Base-by-base conservation (phyloP, 257 asterid species). In the Capsicum baccatum region DNA sequence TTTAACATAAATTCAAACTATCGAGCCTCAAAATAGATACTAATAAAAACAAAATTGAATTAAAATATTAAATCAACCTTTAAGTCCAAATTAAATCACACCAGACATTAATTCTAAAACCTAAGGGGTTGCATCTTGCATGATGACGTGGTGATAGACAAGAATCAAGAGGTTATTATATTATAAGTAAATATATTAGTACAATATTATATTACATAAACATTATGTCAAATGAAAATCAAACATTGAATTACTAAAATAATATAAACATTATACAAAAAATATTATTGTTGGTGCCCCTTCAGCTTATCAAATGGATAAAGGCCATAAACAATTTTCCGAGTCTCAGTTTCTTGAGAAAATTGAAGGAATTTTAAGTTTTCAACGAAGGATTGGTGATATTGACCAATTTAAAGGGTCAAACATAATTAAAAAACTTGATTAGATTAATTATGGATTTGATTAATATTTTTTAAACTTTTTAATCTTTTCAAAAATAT, bases 261-360 rank as follows among this genome's bases (percentile, higher is more conserved):
- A 68, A 48, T 76, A 19, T 7, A 0, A 7, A 52, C 26, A 76
- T 48, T 3, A 76, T 76, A 76, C 4, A 3, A 11, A 66, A 13
- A 6, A 74, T 52, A 52, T 21, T 52, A 52, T 26, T 21, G 2
- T 76, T 76, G 8, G 15, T 76, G 62, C 81, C 81, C 17, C 14
- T 76, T 76, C 63, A 76, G 63, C 81, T 21, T 76, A 52, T 76
- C 81, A 76, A 76, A 76, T 76, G 81, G 81, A 76, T 76, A 52
- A 52, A 76, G 63, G 63, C 7, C 81, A 13, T 76, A 50, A 52
- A 74, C 63, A 52, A 21, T 76, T 50, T 76, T 76, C 81, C 62
- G 81, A 50, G 81, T 76, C 81, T 16, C 81, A 76, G 4, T 8
- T 26, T 52, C 14, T 74, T 50, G 62, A n/a, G n/a, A n/a, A n/a